Evolutionary conservation across 805 yeast genomes (phyloP), one percentile per base, ranked within the genome.

Genomic region (Yamadazyma philogaea): DNA sequence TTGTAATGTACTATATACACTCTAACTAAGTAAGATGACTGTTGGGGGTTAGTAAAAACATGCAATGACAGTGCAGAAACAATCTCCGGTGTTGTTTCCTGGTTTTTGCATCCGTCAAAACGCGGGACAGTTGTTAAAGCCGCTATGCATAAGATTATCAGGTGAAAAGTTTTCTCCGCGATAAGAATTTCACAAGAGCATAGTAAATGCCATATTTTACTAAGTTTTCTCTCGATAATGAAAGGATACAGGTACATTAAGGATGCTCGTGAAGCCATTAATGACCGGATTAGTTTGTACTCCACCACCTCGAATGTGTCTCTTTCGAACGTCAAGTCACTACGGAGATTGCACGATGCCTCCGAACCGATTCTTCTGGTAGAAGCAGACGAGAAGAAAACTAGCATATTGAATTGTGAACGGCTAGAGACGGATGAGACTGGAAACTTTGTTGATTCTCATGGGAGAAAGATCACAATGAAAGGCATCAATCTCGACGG

Each of bases 401-500:
- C 21, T 3, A 43, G 47, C 21, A 45, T 55, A 3, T 34, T 58
- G 15, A 55, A 53, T 12, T 61, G 66, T 42, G 40, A 44, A n/a
- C 49, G 48, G 11, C 45, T 61, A 15, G 43, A 45, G 27, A 49
- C 57, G 5, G 55, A 57, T 39, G 52, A 45, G 3, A 40, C 66
- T 18, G 95, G 93, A 4, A 68, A 75, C 45, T 80, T 90, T 57
- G 63, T 77, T 2, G 70, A 67, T 43, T 79, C 80, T 47, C 46
- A 51, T 0, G 88, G 87, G 1, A 66, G 93, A 32, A 67, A 68
- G n/a, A 66, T 88, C 10, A 70, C 74, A 10, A 63, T 89, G 22
- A 79, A 84, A 51, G 97, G 97, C 1, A 84, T 89, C 47, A 89
- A 90, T 57, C 59, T 89, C 16, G 95, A 88, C 49, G 82, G 86